These are phyloP conservation scores for Amoebophrya sp. DNA, from an alignment of 169 alveolate species.

Conservation along the genomic window DNA sequence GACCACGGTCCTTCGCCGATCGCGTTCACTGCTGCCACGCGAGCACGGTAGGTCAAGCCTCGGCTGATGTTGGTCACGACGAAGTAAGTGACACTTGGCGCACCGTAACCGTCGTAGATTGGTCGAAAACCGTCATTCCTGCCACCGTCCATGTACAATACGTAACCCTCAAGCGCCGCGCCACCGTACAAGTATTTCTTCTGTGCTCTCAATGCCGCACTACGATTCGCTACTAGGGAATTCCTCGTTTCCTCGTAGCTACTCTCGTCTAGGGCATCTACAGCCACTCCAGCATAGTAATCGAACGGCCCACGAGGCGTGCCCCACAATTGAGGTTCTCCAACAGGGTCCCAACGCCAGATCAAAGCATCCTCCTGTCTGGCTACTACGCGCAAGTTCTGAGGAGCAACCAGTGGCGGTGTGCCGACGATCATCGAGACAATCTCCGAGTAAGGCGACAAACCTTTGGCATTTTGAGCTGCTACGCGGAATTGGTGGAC, in stretches of 20 bases:
- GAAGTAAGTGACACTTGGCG: constrained; percentile 15
- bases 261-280: not conserved
- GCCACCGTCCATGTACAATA: constrained; percentile 25
- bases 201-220: not conserved
- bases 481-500: constrained; percentile 22
- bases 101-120: constrained; percentile 24
- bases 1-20: constrained; percentile 28
- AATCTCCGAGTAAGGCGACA: not conserved
- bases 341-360: constrained; percentile 33
- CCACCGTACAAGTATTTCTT: constrained; percentile 23
- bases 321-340: not conserved
- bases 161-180: constrained; percentile 25
- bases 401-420: constrained; percentile 33
- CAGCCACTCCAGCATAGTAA: not conserved
- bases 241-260: not conserved
- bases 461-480: not conserved
- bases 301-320: constrained; percentile 17
- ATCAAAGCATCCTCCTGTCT: not conserved
- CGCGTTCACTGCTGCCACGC: constrained; percentile 28
- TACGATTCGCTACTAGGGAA: not conserved
- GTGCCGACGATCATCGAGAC: constrained; percentile 13
- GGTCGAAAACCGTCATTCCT: constrained; percentile 18
- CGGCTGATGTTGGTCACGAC: not conserved
- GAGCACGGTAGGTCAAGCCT: constrained; percentile 27
- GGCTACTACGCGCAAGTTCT: not conserved